Percentiles rank a stretch among this genome's conserved stretches.
phyloP scores from a whole-genome alignment of 805 yeast species.

The Kazachstania martiniae region DNA sequence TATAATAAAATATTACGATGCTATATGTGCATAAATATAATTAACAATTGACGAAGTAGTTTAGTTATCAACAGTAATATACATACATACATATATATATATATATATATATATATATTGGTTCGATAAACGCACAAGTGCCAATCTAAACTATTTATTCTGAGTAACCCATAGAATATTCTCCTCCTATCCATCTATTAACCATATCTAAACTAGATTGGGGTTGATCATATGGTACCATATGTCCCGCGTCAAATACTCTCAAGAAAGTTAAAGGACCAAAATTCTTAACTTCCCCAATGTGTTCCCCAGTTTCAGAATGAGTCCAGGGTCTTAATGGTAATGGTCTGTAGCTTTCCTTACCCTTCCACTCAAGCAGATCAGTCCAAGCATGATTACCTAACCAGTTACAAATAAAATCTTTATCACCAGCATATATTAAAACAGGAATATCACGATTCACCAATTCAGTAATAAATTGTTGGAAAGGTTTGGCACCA shows the following conservation, averaged over 20 bases:
- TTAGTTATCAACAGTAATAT: neutral
- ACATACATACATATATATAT: neutral
- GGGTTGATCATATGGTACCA: constrained; percentile 89
- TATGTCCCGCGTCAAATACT: constrained; percentile 76
- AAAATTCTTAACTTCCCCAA: constrained; percentile 69
- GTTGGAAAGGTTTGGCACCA: constrained; percentile 76
- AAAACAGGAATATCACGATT: constrained; percentile 67
- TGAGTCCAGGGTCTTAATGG: constrained; percentile 34
- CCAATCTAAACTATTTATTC: neutral
- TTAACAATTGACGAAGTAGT: too few species aligned
- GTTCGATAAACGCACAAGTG: too few species aligned
- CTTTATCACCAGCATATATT: constrained; percentile 91
- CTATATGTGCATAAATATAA: too few species aligned
- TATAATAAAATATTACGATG: too few species aligned
- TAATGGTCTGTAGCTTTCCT: constrained; percentile 34
- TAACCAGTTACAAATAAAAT: constrained; percentile 86
- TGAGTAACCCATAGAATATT: constrained; percentile 10
- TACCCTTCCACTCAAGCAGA: constrained; percentile 53
- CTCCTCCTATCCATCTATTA: constrained; percentile 62
- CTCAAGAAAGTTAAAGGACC: constrained; percentile 67
- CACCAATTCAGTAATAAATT: constrained; percentile 55
- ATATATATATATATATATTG: neutral
- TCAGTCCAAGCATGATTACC: constrained; percentile 82
- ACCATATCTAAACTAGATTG: constrained; percentile 58
- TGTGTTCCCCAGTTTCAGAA: constrained; percentile 29